These are phyloP conservation scores for Ogataea pilisensis DNA, from an alignment of 805 yeast species.

Conservation along the genomic window DNA sequence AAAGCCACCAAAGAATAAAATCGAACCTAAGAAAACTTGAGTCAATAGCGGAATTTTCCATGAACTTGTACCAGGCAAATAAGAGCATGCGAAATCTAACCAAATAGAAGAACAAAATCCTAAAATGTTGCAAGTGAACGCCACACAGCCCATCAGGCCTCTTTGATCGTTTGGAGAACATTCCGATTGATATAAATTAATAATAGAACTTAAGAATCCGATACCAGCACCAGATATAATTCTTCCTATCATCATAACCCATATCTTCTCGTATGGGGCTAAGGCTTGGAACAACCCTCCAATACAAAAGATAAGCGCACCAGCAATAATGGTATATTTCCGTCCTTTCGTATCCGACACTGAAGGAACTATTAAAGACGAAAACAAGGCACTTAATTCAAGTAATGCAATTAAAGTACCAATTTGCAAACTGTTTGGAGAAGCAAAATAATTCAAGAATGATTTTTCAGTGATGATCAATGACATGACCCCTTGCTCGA, in stretches of 20 bases:
- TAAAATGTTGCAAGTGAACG: constrained; percentile 78
- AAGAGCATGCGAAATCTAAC: constrained; percentile 78
- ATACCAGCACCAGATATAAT: constrained; percentile 83
- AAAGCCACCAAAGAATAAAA: constrained; percentile 67
- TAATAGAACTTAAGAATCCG: constrained; percentile 77
- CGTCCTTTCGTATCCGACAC: constrained; percentile 79
- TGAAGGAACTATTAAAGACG: constrained; percentile 70
- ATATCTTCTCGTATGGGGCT: constrained; percentile 38
- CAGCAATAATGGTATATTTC: constrained; percentile 66
- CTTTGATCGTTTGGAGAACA: constrained; percentile 84
- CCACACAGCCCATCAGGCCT: constrained; percentile 81
- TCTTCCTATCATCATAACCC: constrained; percentile 66
- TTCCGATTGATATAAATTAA: constrained; percentile 85
- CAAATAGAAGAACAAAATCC: constrained; percentile 84
- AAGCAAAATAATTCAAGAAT: constrained; percentile 60
- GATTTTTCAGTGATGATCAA: constrained; percentile 72
- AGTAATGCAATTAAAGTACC: constrained; percentile 84
- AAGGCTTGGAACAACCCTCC: constrained; percentile 75
- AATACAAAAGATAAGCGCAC: constrained; percentile 67
- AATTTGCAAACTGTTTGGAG: constrained; percentile 66
- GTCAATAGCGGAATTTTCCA: constrained; percentile 80
- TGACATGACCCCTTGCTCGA: constrained; percentile 74
- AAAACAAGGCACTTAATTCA: constrained; percentile 77
- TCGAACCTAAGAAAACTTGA: constrained; percentile 67
- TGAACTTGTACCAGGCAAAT: constrained; percentile 51